Conservation (phyloP, 2,329 filamentous ascomycete species). For the Sporothrix dimorphospora region DNA sequence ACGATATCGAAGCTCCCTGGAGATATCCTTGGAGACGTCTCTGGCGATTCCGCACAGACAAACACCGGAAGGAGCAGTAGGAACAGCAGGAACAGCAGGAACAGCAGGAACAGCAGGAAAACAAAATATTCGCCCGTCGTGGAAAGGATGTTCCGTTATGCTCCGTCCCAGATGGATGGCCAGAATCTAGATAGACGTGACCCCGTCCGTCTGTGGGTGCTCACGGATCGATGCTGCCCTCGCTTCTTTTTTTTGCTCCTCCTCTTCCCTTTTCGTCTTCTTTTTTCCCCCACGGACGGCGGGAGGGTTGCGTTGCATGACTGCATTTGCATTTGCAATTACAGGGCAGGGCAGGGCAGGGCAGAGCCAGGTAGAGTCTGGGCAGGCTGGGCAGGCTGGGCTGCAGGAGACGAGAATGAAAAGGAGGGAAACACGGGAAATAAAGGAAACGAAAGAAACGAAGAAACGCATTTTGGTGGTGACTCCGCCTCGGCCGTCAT, state of each 20-base stretch:
- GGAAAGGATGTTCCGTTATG: not conserved
- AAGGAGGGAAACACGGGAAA: not conserved
- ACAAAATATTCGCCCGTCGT: no score
- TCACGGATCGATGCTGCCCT: constrained; percentile 9
- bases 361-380: no score
- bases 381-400: not conserved
- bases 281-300: not conserved
- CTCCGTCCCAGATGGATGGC: not conserved
- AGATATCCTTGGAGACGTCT: no score
- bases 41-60: not conserved
- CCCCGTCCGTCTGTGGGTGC: not conserved
- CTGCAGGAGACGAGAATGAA: not conserved
- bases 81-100: not conserved
- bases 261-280: not conserved
- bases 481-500: constrained; percentile 2
- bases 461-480: not conserved
- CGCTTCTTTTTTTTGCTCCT: not conserved
- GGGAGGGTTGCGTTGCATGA: constrained; percentile 14
- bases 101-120: no score
- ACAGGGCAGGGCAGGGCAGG: no score
- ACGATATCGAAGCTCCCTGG: not conserved
- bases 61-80: not conserved
- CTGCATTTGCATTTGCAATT: no score
- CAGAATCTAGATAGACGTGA: not conserved
- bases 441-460: not conserved